Base-by-base conservation (phyloP, 2,329 filamentous ascomycete species). In the Pseudopyrenochaeta lycopersici region DNA sequence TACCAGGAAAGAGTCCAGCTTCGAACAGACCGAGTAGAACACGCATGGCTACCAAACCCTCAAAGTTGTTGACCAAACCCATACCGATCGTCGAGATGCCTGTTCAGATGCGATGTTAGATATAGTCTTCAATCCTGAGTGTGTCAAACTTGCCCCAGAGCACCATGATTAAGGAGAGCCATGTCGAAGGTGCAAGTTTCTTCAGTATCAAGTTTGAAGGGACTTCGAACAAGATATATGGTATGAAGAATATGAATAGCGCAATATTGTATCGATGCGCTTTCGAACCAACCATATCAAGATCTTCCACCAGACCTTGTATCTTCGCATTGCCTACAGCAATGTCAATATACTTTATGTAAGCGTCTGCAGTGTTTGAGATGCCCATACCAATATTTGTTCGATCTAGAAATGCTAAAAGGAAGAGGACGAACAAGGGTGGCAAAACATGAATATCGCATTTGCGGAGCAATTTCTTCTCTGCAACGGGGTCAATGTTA, bases 381-480 rank as follows among this genome's bases (percentile, higher is more conserved):
- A 27, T 27, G 23, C 23, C 23, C 23, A 27, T 27, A 27, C 23
- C 23, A 27, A 27, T 27, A 27, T 27, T 27, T 4, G 23, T 27
- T 27, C 23, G 23, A 27, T 27, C 23, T 9, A 27, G 9, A 27
- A 27, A 27, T 9, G 23, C 23, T 27, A 27, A 9, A 27, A 27
- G 23, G 9, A 27, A 27, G 4, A 27, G 23, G 23, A 27, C 23
- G 23, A 27, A 27, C 23, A 27, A 27, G 23, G 23, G 23, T 27
- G 23, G 23, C 23, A 27, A 9, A 27, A 27, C 23, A 9, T 9
- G 23, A 27, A 27, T 53, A 56, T 84, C 82, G 44, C 77, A 74
- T 68, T 84, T 84, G 40, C 77, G 68, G 7, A 83, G 59, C 12
- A 83, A 64, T 51, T 75, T 78, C 63, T 77, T 80, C 55, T 83